These are phyloP conservation scores for Metarhizium robertsii DNA, from an alignment of 2,329 filamentous ascomycete species.

Conservation along the genomic window DNA sequence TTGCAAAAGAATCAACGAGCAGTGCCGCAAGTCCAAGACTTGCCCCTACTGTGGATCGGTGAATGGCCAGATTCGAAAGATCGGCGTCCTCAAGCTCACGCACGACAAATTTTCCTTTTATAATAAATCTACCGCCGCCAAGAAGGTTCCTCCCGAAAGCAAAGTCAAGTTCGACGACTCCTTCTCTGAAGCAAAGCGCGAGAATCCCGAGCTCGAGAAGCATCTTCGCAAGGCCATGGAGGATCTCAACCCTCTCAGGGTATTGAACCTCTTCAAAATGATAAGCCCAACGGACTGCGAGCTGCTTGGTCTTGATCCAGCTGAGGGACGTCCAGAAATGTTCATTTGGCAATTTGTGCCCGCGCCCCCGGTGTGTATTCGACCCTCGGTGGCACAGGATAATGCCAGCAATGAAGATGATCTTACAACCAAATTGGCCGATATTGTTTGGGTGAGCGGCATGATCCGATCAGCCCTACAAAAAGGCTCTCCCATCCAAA, in stretches of 20 bases:
- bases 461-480: constrained; percentile 75
- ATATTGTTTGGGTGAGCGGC: constrained; percentile 88
- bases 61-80: constrained; percentile 89
- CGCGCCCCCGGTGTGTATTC: constrained; percentile 86
- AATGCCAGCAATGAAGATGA: constrained; percentile 93
- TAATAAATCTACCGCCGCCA: constrained; percentile 79
- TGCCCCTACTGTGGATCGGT: constrained; percentile 74
- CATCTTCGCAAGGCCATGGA: constrained; percentile 89
- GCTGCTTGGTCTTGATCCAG: constrained; percentile 77
- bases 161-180: constrained; percentile 82
- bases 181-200: constrained; percentile 68
- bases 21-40: constrained; percentile 76
- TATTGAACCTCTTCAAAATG: constrained; percentile 84
- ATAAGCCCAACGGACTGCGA: constrained; percentile 83
- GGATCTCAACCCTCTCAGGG: constrained; percentile 81
- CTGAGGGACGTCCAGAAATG: constrained; percentile 86
- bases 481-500: constrained; percentile 76
- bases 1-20: constrained; percentile 78
- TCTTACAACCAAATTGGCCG: constrained; percentile 90
- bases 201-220: constrained; percentile 77
- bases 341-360: constrained; percentile 97
- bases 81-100: constrained; percentile 83
- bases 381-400: constrained; percentile 89
- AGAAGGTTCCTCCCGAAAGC: constrained; percentile 72
- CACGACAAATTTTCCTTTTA: constrained; percentile 88